Evolutionary conservation across 2,329 filamentous ascomycete genomes (phyloP).

Genomic region (Mollisiaceae sp.): DNA sequence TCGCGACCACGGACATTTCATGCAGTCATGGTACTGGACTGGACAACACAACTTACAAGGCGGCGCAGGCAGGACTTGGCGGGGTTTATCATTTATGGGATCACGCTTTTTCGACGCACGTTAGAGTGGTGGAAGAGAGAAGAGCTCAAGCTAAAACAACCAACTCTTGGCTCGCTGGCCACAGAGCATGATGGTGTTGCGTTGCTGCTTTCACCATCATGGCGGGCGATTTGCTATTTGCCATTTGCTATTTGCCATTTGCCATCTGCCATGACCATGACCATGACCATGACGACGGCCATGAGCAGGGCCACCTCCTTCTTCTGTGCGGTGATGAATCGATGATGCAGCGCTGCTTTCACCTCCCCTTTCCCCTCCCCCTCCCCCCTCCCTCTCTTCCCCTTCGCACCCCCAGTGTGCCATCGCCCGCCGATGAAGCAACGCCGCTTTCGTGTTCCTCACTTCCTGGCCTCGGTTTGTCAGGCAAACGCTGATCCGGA

Average conservation of each 20-base stretch:
- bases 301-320: not conserved
- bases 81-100: too few relatives aligned
- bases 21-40: not conserved
- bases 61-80: too few relatives aligned
- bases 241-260: too few relatives aligned
- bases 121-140: not conserved
- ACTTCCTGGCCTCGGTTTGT: constrained; percentile 8
- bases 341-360: not conserved
- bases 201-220: not conserved
- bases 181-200: not conserved
- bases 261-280: too few relatives aligned
- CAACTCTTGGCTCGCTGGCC: not conserved
- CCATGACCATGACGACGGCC: too few relatives aligned
- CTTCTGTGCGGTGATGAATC: not conserved
- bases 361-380: not conserved
- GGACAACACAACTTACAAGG: too few relatives aligned
- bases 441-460: constrained; percentile 6
- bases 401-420: not conserved
- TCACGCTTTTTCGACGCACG: too few relatives aligned
- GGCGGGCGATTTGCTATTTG: too few relatives aligned
- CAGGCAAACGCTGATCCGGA: not conserved
- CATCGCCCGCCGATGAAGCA: constrained; percentile 1
- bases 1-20: constrained; percentile 7
- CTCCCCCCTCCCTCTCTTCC: not conserved
- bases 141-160: not conserved